These are phyloP conservation scores for Picea sitchensis DNA, from an alignment of 75 land plant species.

Conservation along the genomic window DNA sequence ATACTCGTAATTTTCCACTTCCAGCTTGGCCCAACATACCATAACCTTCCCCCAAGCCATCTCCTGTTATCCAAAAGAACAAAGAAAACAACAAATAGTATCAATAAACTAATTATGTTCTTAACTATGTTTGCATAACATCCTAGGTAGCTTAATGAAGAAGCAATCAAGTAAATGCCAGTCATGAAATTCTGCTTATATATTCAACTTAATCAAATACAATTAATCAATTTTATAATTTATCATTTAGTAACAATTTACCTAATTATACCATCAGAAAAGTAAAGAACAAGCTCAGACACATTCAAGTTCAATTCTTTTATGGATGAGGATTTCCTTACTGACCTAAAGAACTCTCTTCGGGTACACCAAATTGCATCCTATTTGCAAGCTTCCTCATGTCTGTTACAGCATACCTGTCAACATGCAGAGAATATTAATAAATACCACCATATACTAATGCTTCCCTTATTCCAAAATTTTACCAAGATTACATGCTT, in stretches of 20 bases:
- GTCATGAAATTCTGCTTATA: too few species aligned
- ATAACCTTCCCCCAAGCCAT: slow-evolving; percentile 99
- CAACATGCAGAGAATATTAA: slow-evolving; percentile 9
- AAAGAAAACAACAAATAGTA: too few species aligned
- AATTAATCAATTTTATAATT: too few species aligned
- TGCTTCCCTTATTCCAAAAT: background rate
- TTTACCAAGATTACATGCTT: background rate
- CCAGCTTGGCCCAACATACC: slow-evolving; percentile 99
- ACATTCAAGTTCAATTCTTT: too few species aligned
- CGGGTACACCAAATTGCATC: slow-evolving; percentile 90
- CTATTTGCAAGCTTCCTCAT: slow-evolving; percentile 91
- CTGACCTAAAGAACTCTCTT: slow-evolving; percentile 85
- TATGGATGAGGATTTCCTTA: background rate
- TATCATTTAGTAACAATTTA: too few species aligned
- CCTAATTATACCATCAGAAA: too few species aligned
- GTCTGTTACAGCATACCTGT: slow-evolving; percentile 77
- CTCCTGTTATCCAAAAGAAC: slow-evolving; percentile 41
- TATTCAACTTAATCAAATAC: too few species aligned
- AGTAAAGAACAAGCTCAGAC: too few species aligned
- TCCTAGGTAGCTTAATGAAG: too few species aligned
- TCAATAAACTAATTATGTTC: too few species aligned
- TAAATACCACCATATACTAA: background rate
- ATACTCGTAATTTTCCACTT: slow-evolving; percentile 86
- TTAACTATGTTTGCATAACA: too few species aligned
- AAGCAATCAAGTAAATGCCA: too few species aligned